phyloP scores from a whole-genome alignment of 805 yeast genomes.

The Lipomyces spencermartinsiae region DNA sequence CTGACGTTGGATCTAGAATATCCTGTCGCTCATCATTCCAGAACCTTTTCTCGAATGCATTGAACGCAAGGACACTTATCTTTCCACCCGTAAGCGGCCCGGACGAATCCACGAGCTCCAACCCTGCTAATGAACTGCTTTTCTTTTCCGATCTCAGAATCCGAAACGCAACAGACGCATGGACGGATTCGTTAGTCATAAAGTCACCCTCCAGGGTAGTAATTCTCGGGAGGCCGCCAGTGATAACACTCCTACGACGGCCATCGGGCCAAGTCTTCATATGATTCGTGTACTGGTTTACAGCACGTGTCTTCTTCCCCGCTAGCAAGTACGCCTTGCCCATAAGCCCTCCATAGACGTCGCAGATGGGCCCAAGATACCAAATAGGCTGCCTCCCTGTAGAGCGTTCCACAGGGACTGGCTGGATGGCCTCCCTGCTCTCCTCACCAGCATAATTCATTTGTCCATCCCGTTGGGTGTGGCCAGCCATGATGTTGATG shows the following conservation, averaged over 20 bases:
- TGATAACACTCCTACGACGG: not conserved
- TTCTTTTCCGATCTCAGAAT: not conserved
- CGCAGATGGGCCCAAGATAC: slow-evolving; percentile 28
- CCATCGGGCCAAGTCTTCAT: not conserved
- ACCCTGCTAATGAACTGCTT: not conserved
- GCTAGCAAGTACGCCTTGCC: not conserved
- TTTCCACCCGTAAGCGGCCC: not conserved
- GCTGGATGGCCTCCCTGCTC: no score
- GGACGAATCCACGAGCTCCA: not conserved
- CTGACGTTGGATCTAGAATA: not conserved
- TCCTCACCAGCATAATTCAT: not conserved
- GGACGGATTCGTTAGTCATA: slow-evolving; percentile 21
- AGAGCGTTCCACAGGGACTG: not conserved
- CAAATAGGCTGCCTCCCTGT: slow-evolving; percentile 12
- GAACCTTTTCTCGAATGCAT: slow-evolving; percentile 3
- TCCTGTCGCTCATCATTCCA: slow-evolving; percentile 5
- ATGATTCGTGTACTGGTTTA: slow-evolving; percentile 9
- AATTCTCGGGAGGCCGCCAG: not conserved
- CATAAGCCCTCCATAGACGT: slow-evolving; percentile 12
- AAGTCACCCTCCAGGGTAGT: not conserved
- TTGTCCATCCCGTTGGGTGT: not conserved
- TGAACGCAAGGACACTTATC: not conserved
- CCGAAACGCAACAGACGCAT: slow-evolving; percentile 21
- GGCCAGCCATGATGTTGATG: slow-evolving; percentile 13
- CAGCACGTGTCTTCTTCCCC: slow-evolving; percentile 8